Conservation (phyloP, 1,284 basidiomycete species). For the Erythrobasidium hasegawianum region DNA sequence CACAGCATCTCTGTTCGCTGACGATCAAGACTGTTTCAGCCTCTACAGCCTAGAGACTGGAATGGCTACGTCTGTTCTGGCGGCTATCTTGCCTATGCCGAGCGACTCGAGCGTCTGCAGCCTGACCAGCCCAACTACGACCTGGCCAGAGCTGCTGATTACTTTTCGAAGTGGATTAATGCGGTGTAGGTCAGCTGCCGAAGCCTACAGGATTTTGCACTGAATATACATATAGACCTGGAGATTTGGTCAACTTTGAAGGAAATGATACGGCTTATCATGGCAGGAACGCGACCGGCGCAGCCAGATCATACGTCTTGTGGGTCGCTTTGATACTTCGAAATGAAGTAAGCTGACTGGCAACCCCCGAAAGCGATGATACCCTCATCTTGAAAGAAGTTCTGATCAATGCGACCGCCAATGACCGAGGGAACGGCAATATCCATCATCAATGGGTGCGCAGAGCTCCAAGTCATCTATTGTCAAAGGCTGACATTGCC, state of each 20-base stretch:
- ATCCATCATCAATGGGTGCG: not conserved
- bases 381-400: not conserved
- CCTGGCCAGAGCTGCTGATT: not conserved
- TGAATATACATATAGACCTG: not conserved
- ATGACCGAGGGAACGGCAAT: not conserved
- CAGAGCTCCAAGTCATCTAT: not conserved
- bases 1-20: too few relatives aligned
- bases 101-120: not conserved
- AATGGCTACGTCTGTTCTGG: not conserved
- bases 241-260: too few relatives aligned
- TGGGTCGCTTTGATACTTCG: too few relatives aligned
- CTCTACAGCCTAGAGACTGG: not conserved
- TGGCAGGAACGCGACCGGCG: not conserved
- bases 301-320: not conserved
- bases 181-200: not conserved
- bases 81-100: not conserved
- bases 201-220: not conserved
- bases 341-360: not conserved
- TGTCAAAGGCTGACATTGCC: not conserved
- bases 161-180: not conserved
- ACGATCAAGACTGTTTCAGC: not conserved
- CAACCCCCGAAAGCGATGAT: not conserved
- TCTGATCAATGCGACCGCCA: not conserved
- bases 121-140: not conserved
- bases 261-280: not conserved